Conservation (phyloP, 2,329 filamentous ascomycete species). For the Cladosporium colombiae region DNA sequence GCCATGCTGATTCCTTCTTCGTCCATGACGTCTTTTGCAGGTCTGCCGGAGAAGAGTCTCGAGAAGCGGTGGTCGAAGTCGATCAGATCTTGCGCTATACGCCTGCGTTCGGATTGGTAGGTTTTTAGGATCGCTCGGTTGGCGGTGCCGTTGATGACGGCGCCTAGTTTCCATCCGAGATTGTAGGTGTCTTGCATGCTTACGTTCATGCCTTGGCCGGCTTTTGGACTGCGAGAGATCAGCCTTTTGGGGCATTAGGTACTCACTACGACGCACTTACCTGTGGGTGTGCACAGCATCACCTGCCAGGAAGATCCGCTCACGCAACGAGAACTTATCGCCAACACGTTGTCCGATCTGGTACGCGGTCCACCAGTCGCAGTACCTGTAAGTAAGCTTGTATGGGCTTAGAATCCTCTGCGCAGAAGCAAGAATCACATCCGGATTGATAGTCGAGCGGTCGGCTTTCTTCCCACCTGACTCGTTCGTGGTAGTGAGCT, state of each 20-base stretch:
- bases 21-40: conserved; percentile 61
- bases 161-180: too few species aligned
- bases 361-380: background rate
- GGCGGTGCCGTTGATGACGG: too few species aligned
- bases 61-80: conserved; percentile 59
- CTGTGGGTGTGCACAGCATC: background rate
- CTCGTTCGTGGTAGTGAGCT: conserved; percentile 40
- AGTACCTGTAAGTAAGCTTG: background rate
- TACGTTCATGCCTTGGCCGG: background rate
- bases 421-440: conserved; percentile 59
- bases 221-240: background rate
- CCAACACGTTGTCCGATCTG: background rate
- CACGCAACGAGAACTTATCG: background rate
- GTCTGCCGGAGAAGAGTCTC: conserved; percentile 58
- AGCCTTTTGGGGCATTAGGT: background rate
- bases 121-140: too few species aligned
- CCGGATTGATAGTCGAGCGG: conserved; percentile 67
- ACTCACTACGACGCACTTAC: too few species aligned
- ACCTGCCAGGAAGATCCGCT: background rate
- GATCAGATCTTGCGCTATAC: too few species aligned
- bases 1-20: conserved; percentile 63
- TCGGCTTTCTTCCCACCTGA: conserved; percentile 58
- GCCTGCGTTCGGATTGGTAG: too few species aligned
- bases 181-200: too few species aligned
- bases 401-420: conserved; percentile 66